Conservation (phyloP, 1,139 yeast species). For the Sugiyamaella neomexicana region DNA sequence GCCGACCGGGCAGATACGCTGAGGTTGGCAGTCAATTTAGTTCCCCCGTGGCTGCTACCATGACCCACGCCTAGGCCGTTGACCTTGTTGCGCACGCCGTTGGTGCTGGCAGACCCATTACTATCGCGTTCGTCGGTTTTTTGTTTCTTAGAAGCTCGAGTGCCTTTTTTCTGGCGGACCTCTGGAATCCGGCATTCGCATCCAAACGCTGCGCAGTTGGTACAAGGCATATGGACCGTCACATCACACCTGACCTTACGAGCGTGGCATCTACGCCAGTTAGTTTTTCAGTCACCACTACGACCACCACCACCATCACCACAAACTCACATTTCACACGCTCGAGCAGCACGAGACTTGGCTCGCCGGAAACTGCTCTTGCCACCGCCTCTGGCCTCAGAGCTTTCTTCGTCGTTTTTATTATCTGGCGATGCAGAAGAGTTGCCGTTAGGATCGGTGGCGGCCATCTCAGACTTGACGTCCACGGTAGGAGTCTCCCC, state of each 20-base stretch:
- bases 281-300: conserved; percentile 2
- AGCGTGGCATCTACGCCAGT: conserved; percentile 52
- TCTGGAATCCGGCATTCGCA: conserved; percentile 71
- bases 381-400: conserved; percentile 3
- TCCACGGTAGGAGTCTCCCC: too few species aligned
- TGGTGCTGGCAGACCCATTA: too few species aligned
- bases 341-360: conserved; percentile 37
- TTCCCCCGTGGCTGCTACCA: background rate
- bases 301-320: too few species aligned
- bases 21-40: conserved; percentile 6
- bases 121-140: conserved; percentile 5
- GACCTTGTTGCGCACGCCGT: too few species aligned
- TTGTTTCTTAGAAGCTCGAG: conserved; percentile 8
- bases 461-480: background rate
- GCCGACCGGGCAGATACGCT: conserved; percentile 20
- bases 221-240: conserved; percentile 71
- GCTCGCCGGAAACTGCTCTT: conserved; percentile 35
- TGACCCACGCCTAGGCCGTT: background rate
- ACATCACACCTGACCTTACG: conserved; percentile 72
- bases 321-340: conserved; percentile 39
- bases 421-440: background rate
- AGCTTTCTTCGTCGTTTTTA: conserved; percentile 1
- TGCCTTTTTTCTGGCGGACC: conserved; percentile 43
- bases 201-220: conserved; percentile 74
- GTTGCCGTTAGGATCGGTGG: background rate